These are phyloP conservation scores for Oxytropis ochrocephala DNA, from an alignment of 306 rosid genomes.

Conservation along the genomic window DNA sequence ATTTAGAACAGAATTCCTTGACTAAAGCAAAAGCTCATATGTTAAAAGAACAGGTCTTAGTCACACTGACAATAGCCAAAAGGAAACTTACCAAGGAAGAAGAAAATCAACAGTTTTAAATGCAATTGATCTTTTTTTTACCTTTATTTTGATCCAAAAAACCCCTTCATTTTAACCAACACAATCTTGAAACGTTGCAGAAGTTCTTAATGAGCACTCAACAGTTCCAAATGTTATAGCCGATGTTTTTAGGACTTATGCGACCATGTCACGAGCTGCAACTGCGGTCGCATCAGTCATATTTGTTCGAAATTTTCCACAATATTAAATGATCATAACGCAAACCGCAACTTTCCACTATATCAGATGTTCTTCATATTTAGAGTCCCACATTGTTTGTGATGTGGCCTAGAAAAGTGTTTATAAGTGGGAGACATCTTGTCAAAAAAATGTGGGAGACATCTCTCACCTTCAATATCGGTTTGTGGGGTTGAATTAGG, in stretches of 20 bases:
- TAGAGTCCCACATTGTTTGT: too few species aligned
- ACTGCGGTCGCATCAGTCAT: too few species aligned
- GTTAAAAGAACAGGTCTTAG: not conserved
- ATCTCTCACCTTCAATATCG: too few species aligned
- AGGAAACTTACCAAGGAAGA: constrained; percentile 13
- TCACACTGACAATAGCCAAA: not conserved
- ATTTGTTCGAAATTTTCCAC: too few species aligned
- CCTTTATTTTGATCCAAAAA: not conserved
- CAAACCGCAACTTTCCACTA: not conserved
- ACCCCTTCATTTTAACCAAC: not conserved
- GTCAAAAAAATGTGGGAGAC: too few species aligned
- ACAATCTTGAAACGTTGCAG: not conserved
- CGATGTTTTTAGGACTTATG: too few species aligned
- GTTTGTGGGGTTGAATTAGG: too few species aligned
- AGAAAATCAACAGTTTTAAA: constrained; percentile 20
- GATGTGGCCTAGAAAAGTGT: too few species aligned
- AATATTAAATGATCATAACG: too few species aligned
- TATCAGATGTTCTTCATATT: not conserved
- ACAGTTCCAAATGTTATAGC: not conserved
- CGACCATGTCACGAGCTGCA: too few species aligned
- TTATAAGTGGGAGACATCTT: too few species aligned
- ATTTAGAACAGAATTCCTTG: constrained; percentile 5
- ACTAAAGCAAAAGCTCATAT: not conserved
- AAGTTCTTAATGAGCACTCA: not conserved
- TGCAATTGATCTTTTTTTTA: not conserved